Conservation (phyloP, 2,329 filamentous ascomycete species). For the Penicillium crustosum region DNA sequence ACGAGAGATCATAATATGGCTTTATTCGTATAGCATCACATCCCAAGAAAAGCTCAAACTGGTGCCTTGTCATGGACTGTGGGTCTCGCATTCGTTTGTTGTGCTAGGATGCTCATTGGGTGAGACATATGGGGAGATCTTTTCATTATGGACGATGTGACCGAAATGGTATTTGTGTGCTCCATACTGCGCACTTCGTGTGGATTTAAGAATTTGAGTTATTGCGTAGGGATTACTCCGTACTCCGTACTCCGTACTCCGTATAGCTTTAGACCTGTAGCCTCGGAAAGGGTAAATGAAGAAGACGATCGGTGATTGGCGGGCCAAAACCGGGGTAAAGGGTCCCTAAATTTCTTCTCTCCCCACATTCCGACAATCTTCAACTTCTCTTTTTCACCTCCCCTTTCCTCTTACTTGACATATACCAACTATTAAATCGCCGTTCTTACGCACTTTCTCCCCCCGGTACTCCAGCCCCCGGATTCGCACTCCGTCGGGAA, state of each 20-base stretch:
- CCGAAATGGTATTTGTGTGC: not conserved
- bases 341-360: not conserved
- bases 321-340: conserved; percentile 9
- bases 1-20: not conserved
- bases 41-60: not conserved
- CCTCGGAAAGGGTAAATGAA: not conserved
- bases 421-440: not conserved
- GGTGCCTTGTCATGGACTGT: not conserved
- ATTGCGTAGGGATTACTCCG: not conserved
- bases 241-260: too few species aligned
- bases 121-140: not conserved
- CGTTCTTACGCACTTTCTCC: not conserved
- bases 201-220: not conserved
- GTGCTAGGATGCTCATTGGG: not conserved
- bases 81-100: not conserved
- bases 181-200: too few species aligned
- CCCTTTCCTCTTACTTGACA: not conserved
- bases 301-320: not conserved
- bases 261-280: not conserved
- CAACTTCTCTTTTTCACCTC: conserved; percentile 1
- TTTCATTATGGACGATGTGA: not conserved
- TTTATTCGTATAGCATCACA: not conserved
- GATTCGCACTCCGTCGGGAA: not conserved
- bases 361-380: conserved; percentile 6
- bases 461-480: not conserved